These are phyloP conservation scores for Funneliformis mosseae DNA, from an alignment of 192 early-diverging fungal species.

Conservation along the genomic window DNA sequence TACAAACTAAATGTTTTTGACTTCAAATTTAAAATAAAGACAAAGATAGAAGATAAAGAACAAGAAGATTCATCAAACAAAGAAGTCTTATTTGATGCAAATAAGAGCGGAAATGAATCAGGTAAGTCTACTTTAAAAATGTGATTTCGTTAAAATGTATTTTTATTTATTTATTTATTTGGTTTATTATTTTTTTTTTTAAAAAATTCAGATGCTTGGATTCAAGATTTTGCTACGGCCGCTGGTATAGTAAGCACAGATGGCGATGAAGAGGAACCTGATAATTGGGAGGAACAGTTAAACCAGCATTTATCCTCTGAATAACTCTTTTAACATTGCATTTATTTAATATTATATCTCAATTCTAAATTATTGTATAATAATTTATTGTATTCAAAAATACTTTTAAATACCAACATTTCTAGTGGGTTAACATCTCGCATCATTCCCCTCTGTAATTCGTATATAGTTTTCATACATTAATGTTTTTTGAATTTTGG, in stretches of 20 bases:
- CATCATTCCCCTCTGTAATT: no score
- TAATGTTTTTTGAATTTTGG: no score
- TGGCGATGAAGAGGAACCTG: conserved; percentile 41
- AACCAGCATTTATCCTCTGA: conserved; percentile 33
- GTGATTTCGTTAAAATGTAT: no score
- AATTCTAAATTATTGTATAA: no score
- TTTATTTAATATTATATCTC: no score
- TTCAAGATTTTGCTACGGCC: conserved; percentile 40
- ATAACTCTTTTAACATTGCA: neutral
- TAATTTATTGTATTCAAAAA: no score
- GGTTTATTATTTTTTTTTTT: conserved; percentile 10
- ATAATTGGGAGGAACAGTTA: conserved; percentile 50
- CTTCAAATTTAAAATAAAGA: neutral
- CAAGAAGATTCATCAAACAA: conserved; percentile 1
- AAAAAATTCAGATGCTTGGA: conserved; percentile 43
- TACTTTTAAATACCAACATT: no score
- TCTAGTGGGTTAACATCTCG: no score
- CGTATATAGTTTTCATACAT: no score
- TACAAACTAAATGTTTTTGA: neutral
- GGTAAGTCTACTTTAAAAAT: conserved; percentile 20
- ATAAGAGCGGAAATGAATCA: conserved; percentile 45
- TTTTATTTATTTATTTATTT: conserved; percentile 7
- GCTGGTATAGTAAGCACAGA: conserved; percentile 27
- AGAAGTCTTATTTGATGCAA: conserved; percentile 44
- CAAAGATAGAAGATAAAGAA: neutral